phyloP scores from a whole-genome alignment of 352 stramenopile genomes.

The Blastocystis sp. region DNA sequence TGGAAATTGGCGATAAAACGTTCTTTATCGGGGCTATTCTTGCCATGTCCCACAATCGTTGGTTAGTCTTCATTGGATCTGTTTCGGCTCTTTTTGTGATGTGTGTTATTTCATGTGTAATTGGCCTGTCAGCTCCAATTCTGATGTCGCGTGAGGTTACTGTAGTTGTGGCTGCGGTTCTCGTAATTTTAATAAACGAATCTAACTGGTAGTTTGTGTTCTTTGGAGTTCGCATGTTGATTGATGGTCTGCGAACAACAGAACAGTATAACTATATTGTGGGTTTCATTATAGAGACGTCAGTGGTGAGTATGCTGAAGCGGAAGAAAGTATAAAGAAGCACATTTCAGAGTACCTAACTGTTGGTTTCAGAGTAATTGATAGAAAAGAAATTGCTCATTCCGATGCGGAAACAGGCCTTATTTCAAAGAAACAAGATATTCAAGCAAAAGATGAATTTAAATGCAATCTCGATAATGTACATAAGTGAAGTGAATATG shows the following conservation, averaged over 20 bases:
- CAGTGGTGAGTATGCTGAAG: conserved; percentile 34
- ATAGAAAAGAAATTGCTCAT: background rate
- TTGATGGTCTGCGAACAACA: conserved; percentile 2
- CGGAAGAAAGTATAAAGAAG: conserved; percentile 20
- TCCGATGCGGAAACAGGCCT: conserved; percentile 42
- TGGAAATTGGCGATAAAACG: conserved; percentile 98
- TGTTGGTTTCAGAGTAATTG: background rate
- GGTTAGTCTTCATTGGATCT: conserved; percentile 90
- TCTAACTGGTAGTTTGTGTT: conserved; percentile 76
- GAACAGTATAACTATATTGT: background rate
- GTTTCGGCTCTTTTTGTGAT: conserved; percentile 91
- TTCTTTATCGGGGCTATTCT: conserved; percentile 97
- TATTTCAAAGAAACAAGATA: background rate
- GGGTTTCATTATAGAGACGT: conserved; percentile 1
- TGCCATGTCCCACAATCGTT: conserved; percentile 88
- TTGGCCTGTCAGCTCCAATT: conserved; percentile 84
- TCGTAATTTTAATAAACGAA: conserved; percentile 72
- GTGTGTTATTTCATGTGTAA: conserved; percentile 93
- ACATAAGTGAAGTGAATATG: background rate
- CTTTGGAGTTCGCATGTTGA: conserved; percentile 81
- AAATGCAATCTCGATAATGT: conserved; percentile 21
- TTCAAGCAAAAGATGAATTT: background rate
- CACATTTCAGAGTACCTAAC: background rate
- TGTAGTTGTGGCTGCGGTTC: conserved; percentile 78
- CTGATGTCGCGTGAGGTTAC: conserved; percentile 80